Percentiles rank a stretch among this genome's conserved stretches.
Evolutionary conservation across 805 yeast genomes (phyloP).

Genomic region (Huiozyma naganishii): DNA sequence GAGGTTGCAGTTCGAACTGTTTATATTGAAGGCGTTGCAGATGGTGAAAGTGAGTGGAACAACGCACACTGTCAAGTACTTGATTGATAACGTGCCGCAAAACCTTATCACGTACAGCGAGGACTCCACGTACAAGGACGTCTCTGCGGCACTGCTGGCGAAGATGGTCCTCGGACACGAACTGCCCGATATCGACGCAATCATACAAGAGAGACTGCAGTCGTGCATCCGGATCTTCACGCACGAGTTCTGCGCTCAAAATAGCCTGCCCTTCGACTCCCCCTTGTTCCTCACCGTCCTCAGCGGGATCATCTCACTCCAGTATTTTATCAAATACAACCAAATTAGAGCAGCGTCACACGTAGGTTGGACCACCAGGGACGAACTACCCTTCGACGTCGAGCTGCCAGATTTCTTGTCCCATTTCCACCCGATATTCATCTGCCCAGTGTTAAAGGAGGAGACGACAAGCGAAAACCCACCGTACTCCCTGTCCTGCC

Average conservation of each 20-base stretch:
- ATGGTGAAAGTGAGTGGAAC: slow-evolving; percentile 22
- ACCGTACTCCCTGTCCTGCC: slow-evolving; percentile 53
- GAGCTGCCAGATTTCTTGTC: slow-evolving; percentile 41
- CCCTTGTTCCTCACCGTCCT: slow-evolving; percentile 40
- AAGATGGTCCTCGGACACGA: slow-evolving; percentile 21
- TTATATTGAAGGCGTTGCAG: slow-evolving; percentile 13
- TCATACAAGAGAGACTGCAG: slow-evolving; percentile 12
- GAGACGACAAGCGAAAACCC: slow-evolving; percentile 53
- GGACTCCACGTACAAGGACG: neutral
- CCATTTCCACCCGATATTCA: slow-evolving; percentile 51
- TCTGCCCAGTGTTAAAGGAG: slow-evolving; percentile 61
- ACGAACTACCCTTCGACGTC: slow-evolving; percentile 55
- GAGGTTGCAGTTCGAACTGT: slow-evolving; percentile 19
- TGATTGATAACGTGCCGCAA: neutral
- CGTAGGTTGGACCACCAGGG: slow-evolving; percentile 41
- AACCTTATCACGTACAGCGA: neutral
- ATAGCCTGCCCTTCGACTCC: slow-evolving; percentile 42
- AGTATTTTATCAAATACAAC: slow-evolving; percentile 40
- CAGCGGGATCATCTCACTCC: slow-evolving; percentile 45
- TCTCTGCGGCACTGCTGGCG: slow-evolving; percentile 35
- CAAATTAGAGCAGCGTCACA: slow-evolving; percentile 23
- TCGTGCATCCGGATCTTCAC: slow-evolving; percentile 30
- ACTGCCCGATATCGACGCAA: slow-evolving; percentile 15
- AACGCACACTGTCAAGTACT: slow-evolving; percentile 2
- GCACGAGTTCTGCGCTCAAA: slow-evolving; percentile 38